Evolutionary conservation across 768 basidiomycete species (phyloP), one percentile per base, ranked within the genome.

Genomic region (Melanogaster broomeanus): DNA sequence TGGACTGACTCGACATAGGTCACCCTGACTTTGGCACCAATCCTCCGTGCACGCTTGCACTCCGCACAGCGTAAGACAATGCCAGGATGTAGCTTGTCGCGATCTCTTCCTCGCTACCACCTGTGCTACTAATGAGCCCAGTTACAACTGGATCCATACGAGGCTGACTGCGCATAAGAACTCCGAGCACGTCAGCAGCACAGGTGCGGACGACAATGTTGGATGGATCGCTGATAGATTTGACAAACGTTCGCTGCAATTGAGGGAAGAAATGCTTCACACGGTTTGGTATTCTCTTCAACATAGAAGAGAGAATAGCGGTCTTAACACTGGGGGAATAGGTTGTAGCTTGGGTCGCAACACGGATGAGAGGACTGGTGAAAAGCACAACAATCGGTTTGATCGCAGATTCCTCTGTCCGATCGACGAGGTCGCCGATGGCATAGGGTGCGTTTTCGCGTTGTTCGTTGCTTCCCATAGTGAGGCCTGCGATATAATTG

Each of bases 191-290:
- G 35, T 86, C 79, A 0, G 86, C 93, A 0, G 93, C 94, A 47
- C 84, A 84, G 52, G 77, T 85, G 45, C 96, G 84, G 22, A 98
- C 92, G 15, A 83, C 81, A 1, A 81, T 73, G 55, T 89, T 92
- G 2, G 87, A 77, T 8, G 87, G 69, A 66, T 98, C 95, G 50
- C 87, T 82, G 3, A 88, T 80, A 40, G 93, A 90, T 73, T 98
- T 98, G 66, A 97, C 89, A 62, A 98, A 98, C 0, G 94, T 98
- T 30, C 95, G 83, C 62, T 98, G 96, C 30, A 98, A 73, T 61
- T 98, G 97, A 2, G 96, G 97, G 81, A 98, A 98, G 85, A 98
- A 98, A 3, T 96, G 96, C 68, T 90, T 92, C 60, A 98, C 93
- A 59, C 96, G 90, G 4, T 78, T 74, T 0, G 95, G 94, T 21